Conservation (phyloP, 192 early-diverging fungal species). For the Podila verticillata region DNA sequence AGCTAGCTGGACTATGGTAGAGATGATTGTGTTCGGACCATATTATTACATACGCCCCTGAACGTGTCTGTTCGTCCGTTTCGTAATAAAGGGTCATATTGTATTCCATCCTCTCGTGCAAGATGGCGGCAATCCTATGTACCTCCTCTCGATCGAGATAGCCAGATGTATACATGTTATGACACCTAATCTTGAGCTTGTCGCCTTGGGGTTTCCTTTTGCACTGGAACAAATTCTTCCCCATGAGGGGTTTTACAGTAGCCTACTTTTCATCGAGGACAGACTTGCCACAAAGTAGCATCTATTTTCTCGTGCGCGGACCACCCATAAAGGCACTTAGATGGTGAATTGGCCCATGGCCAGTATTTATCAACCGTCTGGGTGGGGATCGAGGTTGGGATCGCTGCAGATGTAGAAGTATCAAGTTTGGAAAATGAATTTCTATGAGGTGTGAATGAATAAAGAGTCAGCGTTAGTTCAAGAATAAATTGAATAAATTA, state of each 20-base stretch:
- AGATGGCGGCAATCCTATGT: constrained; percentile 4
- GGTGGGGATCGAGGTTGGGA: constrained; percentile 5
- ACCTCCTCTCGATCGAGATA: constrained; percentile 28
- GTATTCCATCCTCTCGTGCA: constrained; percentile 28
- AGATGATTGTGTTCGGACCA: constrained; percentile 20
- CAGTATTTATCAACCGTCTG: constrained; percentile 15
- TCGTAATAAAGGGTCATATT: constrained; percentile 26
- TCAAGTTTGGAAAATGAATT: no score
- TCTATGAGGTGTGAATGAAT: no score
- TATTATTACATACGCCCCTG: constrained; percentile 18
- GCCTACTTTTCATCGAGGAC: constrained; percentile 34
- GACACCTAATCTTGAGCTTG: constrained; percentile 25
- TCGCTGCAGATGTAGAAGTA: not conserved
- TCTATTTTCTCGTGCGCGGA: constrained; percentile 28
- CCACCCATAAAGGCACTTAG: constrained; percentile 5
- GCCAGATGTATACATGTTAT: constrained; percentile 33
- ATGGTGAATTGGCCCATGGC: constrained; percentile 9
- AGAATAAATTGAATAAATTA: no score
- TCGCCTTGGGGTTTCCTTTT: constrained; percentile 27
- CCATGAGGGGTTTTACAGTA: constrained; percentile 9
- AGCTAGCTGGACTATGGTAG: constrained; percentile 20
- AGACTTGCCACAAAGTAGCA: constrained; percentile 30
- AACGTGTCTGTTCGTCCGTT: constrained; percentile 29
- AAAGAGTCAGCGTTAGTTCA: no score
- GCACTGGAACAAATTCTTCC: constrained; percentile 22